Evolutionary conservation across 2,329 filamentous ascomycete genomes (phyloP).

Genomic region (Hymenoscyphus infarciens): DNA sequence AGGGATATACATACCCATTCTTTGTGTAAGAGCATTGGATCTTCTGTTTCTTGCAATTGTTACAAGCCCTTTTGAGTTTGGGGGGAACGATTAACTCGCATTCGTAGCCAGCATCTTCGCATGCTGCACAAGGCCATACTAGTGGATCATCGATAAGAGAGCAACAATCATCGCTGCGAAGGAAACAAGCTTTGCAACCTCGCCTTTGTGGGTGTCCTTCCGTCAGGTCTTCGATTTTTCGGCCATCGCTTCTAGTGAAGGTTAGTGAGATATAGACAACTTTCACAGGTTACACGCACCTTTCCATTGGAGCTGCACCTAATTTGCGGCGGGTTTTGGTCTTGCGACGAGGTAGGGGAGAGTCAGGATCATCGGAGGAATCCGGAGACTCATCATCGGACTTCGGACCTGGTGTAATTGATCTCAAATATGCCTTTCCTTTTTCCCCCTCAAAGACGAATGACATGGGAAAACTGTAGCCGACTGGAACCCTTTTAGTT

Average conservation of each 20-base stretch:
- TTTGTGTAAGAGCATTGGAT: constrained; percentile 21
- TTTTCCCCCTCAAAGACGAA: constrained; percentile 17
- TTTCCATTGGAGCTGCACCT: neutral
- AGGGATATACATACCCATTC: constrained; percentile 11
- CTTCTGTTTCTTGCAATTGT: constrained; percentile 24
- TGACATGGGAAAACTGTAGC: constrained; percentile 19
- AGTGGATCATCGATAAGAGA: constrained; percentile 24
- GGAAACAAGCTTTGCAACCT: constrained; percentile 32
- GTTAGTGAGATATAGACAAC: constrained; percentile 9
- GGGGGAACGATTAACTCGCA: constrained; percentile 28
- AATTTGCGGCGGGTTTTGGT: neutral
- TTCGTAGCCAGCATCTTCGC: constrained; percentile 22
- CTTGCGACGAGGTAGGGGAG: constrained; percentile 8
- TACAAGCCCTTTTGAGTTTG: constrained; percentile 23
- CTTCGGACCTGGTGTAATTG: constrained; percentile 11
- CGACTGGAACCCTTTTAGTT: constrained; percentile 3
- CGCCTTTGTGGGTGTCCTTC: constrained; percentile 25
- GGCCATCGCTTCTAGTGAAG: constrained; percentile 23
- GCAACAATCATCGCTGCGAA: constrained; percentile 25
- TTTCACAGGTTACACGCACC: constrained; percentile 5
- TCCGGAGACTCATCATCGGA: constrained; percentile 7
- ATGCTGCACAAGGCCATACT: constrained; percentile 28
- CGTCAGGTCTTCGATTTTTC: constrained; percentile 22
- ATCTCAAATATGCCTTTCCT: constrained; percentile 18
- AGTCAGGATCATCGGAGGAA: constrained; percentile 9